These are phyloP conservation scores for Apiospora saccharicola DNA, from an alignment of 2,329 filamentous ascomycete genomes.

Conservation along the genomic window DNA sequence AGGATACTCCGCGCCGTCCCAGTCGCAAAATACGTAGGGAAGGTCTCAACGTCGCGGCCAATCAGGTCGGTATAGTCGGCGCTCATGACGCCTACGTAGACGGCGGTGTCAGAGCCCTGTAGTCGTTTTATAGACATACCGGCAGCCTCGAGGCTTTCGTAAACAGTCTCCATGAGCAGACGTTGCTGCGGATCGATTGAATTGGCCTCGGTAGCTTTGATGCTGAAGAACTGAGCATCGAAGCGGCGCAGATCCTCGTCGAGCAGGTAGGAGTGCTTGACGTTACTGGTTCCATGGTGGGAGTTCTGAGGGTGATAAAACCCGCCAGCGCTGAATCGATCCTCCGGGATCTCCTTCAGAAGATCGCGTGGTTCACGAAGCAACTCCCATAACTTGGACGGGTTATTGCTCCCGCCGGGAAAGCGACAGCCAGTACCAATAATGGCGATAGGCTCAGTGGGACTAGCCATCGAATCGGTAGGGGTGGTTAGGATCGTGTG, in stretches of 20 bases:
- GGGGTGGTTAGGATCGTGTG: too few species aligned
- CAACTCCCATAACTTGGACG: too few species aligned
- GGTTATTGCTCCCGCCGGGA: too few species aligned
- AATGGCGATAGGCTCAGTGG: too few species aligned
- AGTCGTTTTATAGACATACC: constrained; percentile 27
- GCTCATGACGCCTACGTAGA: constrained; percentile 36
- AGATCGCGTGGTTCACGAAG: too few species aligned
- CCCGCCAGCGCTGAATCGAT: neutral
- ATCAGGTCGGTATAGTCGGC: constrained; percentile 45
- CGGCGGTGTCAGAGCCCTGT: constrained; percentile 25
- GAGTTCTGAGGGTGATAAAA: neutral
- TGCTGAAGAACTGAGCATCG: neutral
- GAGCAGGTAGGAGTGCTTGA: neutral
- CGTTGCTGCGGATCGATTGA: constrained; percentile 45
- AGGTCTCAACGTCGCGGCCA: constrained; percentile 28
- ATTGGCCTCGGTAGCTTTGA: neutral
- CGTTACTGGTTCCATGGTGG: neutral
- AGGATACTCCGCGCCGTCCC: constrained; percentile 42
- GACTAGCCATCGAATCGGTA: too few species aligned
- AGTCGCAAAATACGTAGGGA: constrained; percentile 31
- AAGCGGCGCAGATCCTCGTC: neutral
- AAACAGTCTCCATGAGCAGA: constrained; percentile 41
- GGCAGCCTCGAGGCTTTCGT: constrained; percentile 37
- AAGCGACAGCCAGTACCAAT: too few species aligned
- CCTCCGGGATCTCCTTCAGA: too few species aligned